Percentiles rank a stretch among this genome's conserved stretches.
Evolutionary conservation across 2,329 filamentous ascomycete genomes (phyloP).

Genomic region (Microdochium trichocladiopsis): DNA sequence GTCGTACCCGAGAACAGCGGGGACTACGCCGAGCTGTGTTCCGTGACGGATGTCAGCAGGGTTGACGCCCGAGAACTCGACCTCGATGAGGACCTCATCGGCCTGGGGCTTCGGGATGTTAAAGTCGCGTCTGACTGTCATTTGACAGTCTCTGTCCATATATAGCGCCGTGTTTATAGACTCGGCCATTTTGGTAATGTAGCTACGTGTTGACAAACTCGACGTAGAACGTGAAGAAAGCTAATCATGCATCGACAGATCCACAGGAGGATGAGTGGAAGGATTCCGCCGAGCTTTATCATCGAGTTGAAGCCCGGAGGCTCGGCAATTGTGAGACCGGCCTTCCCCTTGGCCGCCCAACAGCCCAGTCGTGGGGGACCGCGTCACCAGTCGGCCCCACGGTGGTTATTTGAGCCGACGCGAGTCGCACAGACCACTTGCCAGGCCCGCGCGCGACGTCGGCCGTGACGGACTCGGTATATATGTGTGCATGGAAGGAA

Average conservation of each 20-base stretch:
- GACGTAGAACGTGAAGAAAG: background rate
- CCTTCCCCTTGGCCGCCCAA: background rate
- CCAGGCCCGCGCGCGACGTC: no score
- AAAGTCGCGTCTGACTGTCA: background rate
- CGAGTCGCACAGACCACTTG: background rate
- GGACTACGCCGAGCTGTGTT: constrained; percentile 3
- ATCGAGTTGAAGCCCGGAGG: background rate
- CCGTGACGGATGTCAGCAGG: constrained; percentile 6
- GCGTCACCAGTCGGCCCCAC: background rate
- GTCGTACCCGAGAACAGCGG: constrained; percentile 6
- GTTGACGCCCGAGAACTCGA: constrained; percentile 6
- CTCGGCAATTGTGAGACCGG: background rate
- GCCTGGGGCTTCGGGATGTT: background rate
- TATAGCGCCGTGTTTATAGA: background rate
- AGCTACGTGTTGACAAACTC: background rate
- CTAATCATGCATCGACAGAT: background rate
- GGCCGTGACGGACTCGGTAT: no score
- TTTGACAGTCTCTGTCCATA: background rate
- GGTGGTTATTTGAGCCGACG: background rate
- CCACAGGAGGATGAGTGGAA: background rate
- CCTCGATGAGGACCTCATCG: constrained; percentile 4
- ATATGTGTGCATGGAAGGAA: background rate
- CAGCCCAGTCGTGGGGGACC: background rate
- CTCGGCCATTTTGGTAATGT: background rate
- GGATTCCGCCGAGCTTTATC: background rate